Evolutionary conservation across 148 eudicot genomes (phyloP).

Genomic region (Persicaria maculosa): DNA sequence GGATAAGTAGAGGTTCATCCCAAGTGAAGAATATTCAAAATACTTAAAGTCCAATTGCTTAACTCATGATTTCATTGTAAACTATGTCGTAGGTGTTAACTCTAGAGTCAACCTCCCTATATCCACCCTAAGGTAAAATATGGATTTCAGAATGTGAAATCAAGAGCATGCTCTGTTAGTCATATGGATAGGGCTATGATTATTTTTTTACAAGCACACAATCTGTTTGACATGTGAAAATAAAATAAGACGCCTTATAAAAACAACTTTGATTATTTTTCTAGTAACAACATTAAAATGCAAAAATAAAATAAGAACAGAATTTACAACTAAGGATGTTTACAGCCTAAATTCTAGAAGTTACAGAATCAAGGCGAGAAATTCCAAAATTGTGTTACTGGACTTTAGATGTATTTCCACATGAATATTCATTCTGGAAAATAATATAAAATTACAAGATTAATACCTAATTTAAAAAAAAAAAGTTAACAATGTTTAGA

Average conservation of each 20-base stretch:
- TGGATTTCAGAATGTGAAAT: not conserved
- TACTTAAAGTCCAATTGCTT: not conserved
- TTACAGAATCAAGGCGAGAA: no score
- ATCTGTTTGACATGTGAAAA: no score
- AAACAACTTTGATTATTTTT: not conserved
- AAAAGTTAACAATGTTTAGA: not conserved
- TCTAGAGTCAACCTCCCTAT: not conserved
- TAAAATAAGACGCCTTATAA: not conserved
- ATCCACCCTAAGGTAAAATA: not conserved
- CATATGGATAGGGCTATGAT: no score
- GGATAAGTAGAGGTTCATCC: not conserved
- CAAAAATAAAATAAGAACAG: no score
- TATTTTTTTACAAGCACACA: no score
- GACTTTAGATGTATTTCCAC: no score
- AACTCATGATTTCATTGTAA: not conserved
- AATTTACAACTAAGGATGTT: no score
- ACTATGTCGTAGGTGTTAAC: not conserved
- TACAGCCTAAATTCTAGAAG: no score
- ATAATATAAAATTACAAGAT: no score
- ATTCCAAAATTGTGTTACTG: no score
- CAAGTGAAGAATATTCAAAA: not conserved
- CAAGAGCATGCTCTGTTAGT: not conserved
- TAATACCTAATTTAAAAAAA: not conserved
- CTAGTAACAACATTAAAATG: not conserved
- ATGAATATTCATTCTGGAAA: no score